Conservation (phyloP, 2,329 filamentous ascomycete species). For the Aschersonia sp. region DNA sequence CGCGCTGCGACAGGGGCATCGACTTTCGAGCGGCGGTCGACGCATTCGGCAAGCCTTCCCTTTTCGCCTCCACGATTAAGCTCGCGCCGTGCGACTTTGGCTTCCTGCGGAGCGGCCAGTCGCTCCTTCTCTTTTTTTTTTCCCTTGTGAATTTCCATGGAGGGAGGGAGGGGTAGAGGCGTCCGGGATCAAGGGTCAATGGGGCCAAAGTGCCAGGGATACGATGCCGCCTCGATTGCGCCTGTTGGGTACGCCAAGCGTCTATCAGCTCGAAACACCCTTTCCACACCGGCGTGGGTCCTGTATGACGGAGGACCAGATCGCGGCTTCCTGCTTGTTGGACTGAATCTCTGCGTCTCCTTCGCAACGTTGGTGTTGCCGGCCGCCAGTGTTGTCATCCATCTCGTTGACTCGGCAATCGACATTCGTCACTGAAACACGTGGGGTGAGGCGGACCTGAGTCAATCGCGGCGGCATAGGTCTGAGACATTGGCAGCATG, state of each 20-base stretch:
- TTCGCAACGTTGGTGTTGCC: neutral
- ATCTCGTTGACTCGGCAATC: slow-evolving; percentile 11
- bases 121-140: neutral
- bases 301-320: neutral
- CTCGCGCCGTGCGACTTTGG: neutral
- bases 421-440: slow-evolving; percentile 11
- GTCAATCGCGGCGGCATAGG: neutral
- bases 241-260: neutral
- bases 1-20: neutral
- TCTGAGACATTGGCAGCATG: neutral
- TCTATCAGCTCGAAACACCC: neutral
- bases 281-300: neutral
- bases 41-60: neutral
- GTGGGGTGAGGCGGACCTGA: slow-evolving; percentile 1
- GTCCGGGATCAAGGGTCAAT: neutral
- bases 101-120: neutral
- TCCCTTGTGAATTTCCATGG: neutral
- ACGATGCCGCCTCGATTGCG: neutral
- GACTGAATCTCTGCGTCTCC: neutral
- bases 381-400: neutral
- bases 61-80: neutral
- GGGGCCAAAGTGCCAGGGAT: neutral
- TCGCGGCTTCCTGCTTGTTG: neutral
- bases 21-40: neutral
- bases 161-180: neutral